Evolutionary conservation across 805 yeast species (phyloP), one percentile per base, ranked within the genome.

Genomic region (Teunomyces pallodes): DNA sequence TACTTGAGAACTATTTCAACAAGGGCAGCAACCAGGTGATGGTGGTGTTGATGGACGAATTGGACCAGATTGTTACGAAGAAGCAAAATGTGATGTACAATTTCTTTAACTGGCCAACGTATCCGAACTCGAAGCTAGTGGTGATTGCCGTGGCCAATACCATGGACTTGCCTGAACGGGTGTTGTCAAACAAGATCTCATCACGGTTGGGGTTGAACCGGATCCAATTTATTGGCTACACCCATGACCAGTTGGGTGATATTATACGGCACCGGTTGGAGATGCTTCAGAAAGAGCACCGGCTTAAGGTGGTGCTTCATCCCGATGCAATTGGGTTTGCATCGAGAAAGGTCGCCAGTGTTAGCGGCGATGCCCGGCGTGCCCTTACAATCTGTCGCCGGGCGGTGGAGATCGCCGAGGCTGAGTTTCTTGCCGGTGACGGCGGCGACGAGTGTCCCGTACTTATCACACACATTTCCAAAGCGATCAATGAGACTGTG

Each of bases 81-180:
- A 84, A 83, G 49, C 96, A 90, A 62, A 81, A 83, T 40, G 91
- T 92, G 31, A 84, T 92, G 86, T 94, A 94, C 70, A 94, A 94
- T 64, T 90, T 94, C 61, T 90, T 94, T 76, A 94, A 94, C 67
- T 94, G 99, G 99, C 97, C 99, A 4, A 83, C 96, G 0, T 83
- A 88, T 58, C 72, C 79, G 9, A 74, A 82, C 54, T 90, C 98
- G 4, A 84, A 84, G 57, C 72, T 94, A 44, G 81, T 94, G 44
- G 95, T 94, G 2, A 76, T 94, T 36, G 97, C 98, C 0, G 90
- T 94, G 28, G 97, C 98, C 3, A 94, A 94, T 64, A 91, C 97
- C 0, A 90, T 94, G 97, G 98, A 94, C 69, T 70, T 94, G 42
- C 98, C 99, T 0, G 99, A 94, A 62, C 74, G 97, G 46, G 77